These are phyloP conservation scores for Colletotrichum tofieldiae DNA, from an alignment of 2,329 filamentous ascomycete species.

Conservation along the genomic window DNA sequence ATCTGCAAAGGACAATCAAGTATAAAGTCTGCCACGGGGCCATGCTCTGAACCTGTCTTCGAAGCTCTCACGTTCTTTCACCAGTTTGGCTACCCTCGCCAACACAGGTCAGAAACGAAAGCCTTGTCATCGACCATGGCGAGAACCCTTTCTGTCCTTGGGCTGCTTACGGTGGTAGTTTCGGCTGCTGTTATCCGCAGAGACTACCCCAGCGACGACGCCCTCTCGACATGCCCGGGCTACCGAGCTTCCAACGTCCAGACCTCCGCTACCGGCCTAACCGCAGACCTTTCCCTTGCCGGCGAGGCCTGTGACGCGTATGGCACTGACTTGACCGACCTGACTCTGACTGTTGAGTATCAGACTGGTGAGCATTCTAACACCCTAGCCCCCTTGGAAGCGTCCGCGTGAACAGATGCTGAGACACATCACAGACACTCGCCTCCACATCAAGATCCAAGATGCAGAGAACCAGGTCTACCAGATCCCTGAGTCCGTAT, in stretches of 20 bases:
- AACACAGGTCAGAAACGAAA: not conserved
- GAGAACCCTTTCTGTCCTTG: slow-evolving; percentile 29
- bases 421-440: slow-evolving; percentile 62
- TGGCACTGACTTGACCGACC: slow-evolving; percentile 46
- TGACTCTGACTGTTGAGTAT: slow-evolving; percentile 52
- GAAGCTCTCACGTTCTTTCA: not conserved
- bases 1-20: slow-evolving; percentile 14
- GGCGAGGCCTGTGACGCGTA: slow-evolving; percentile 47
- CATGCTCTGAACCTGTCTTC: not conserved
- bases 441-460: slow-evolving; percentile 83
- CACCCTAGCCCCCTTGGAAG: not conserved
- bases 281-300: slow-evolving; percentile 51
- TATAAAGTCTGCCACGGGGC: slow-evolving; percentile 26
- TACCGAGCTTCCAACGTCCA: slow-evolving; percentile 75
- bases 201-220: slow-evolving; percentile 39
- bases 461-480: slow-evolving; percentile 80
- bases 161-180: slow-evolving; percentile 24
- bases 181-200: slow-evolving; percentile 36
- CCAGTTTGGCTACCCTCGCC: not conserved
- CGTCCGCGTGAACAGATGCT: not conserved
- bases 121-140: slow-evolving; percentile 27
- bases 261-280: slow-evolving; percentile 69
- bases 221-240: slow-evolving; percentile 35
- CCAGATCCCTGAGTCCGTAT: slow-evolving; percentile 79
- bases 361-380: slow-evolving; percentile 47